phyloP scores from a whole-genome alignment of 148 eudicot genomes.

The Nepenthes mirabilis region DNA sequence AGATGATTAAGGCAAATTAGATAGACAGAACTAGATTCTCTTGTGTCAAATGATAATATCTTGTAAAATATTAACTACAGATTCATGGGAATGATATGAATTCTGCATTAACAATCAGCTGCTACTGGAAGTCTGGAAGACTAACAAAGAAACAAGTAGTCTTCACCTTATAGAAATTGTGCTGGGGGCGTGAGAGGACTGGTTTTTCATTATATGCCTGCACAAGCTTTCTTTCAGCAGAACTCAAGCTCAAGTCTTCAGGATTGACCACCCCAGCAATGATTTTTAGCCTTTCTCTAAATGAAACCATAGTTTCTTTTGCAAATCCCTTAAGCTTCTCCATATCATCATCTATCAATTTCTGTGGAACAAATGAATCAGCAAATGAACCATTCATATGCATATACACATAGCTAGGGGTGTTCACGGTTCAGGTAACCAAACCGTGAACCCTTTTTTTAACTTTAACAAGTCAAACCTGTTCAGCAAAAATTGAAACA shows the following conservation, averaged over 20 bases:
- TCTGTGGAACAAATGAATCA: conserved; percentile 24
- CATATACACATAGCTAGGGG: background rate
- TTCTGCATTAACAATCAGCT: too few relatives aligned
- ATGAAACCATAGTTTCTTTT: conserved; percentile 42
- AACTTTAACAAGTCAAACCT: too few relatives aligned
- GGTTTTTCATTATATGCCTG: conserved; percentile 85
- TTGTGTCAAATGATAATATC: too few relatives aligned
- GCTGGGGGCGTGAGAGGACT: conserved; percentile 97
- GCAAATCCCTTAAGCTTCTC: conserved; percentile 80
- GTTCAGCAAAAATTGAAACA: too few relatives aligned
- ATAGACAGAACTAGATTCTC: too few relatives aligned
- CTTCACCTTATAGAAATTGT: conserved; percentile 59
- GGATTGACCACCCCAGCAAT: conserved; percentile 73
- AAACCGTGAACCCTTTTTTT: too few relatives aligned
- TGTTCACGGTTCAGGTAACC: too few relatives aligned
- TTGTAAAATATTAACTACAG: too few relatives aligned
- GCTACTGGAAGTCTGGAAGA: too few relatives aligned
- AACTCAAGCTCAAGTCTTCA: conserved; percentile 53
- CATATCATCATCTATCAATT: conserved; percentile 57
- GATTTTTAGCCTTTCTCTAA: conserved; percentile 75
- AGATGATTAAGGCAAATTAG: too few relatives aligned
- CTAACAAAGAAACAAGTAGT: background rate
- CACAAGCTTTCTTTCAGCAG: conserved; percentile 66
- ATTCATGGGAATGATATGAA: too few relatives aligned
- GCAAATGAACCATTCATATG: too few relatives aligned